phyloP scores from a whole-genome alignment of 2,329 filamentous ascomycete genomes.

The Rhinocladiella similis region DNA sequence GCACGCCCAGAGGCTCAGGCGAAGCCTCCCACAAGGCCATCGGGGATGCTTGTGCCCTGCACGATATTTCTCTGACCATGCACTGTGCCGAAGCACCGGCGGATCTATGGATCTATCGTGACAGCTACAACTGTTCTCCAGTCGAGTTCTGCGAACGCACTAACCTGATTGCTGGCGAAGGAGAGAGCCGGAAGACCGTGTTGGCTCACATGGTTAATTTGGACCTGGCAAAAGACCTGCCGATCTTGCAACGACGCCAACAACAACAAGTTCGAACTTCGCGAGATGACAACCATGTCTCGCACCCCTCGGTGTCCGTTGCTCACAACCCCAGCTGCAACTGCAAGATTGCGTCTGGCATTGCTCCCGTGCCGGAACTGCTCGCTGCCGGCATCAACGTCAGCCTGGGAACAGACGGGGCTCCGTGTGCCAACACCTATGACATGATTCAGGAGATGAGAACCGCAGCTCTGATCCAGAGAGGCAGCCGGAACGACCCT shows the following conservation, averaged over 20 bases:
- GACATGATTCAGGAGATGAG: constrained; percentile 58
- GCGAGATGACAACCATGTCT: no score
- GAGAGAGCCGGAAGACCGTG: constrained; percentile 38
- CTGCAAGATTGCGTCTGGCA: constrained; percentile 53
- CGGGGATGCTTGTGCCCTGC: constrained; percentile 41
- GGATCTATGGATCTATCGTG: constrained; percentile 30
- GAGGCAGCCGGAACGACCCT: constrained; percentile 45
- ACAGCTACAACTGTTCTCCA: constrained; percentile 38
- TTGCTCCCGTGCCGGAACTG: constrained; percentile 50
- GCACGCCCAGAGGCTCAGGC: constrained; percentile 48
- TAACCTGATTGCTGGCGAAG: constrained; percentile 35
- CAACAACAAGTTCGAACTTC: constrained; percentile 29
- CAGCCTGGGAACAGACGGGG: constrained; percentile 53
- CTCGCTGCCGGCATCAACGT: constrained; percentile 47
- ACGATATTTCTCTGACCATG: constrained; percentile 49
- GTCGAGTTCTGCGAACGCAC: constrained; percentile 39
- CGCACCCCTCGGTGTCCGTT: constrained; percentile 33
- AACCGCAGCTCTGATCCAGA: constrained; percentile 52
- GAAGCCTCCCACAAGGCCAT: constrained; percentile 42
- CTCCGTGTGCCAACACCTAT: constrained; percentile 55
- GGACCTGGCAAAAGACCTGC: constrained; percentile 43
- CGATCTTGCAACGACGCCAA: constrained; percentile 39
- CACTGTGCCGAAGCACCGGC: constrained; percentile 45
- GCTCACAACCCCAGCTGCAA: constrained; percentile 56
- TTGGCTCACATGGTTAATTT: constrained; percentile 56